A percentile compares a stretch with the other conserved stretches of the same genome.
phyloP scores from a whole-genome alignment of 2,329 filamentous ascomycete species.

The Hypocrella siamensis region DNA sequence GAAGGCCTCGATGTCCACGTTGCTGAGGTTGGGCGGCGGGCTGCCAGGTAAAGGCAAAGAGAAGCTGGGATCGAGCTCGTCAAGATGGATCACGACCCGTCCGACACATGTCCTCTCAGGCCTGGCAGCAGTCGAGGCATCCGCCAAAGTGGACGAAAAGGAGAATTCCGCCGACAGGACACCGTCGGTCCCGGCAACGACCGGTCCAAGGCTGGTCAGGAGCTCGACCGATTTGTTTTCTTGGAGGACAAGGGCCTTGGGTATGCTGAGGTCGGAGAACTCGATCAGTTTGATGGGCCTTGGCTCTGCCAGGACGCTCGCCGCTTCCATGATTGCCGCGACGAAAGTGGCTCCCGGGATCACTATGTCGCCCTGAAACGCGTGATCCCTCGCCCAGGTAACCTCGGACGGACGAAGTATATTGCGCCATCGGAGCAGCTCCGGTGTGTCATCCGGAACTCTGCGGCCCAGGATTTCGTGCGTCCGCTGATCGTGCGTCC shows the following conservation, averaged over 20 bases:
- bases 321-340: slow-evolving; percentile 12
- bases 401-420: slow-evolving; percentile 7
- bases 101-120: too few species aligned
- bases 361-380: slow-evolving; percentile 10
- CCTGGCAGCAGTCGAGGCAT: too few species aligned
- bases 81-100: too few species aligned
- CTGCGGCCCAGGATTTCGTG: neutral
- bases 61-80: too few species aligned
- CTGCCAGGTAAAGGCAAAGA: too few species aligned
- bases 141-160: too few species aligned
- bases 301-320: neutral
- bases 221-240: neutral
- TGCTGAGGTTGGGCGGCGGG: too few species aligned
- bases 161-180: neutral
- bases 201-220: neutral
- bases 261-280: neutral
- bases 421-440: slow-evolving; percentile 7
- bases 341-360: slow-evolving; percentile 22
- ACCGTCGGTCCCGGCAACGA: neutral
- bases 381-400: slow-evolving; percentile 17
- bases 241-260: neutral
- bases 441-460: neutral
- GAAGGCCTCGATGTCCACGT: too few species aligned
- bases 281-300: neutral
- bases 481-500: neutral